A percentile compares a stretch with the other conserved stretches of the same genome.
phyloP scores from a whole-genome alignment of 495 filamentous ascomycete species.

The Penicillium coffeae region DNA sequence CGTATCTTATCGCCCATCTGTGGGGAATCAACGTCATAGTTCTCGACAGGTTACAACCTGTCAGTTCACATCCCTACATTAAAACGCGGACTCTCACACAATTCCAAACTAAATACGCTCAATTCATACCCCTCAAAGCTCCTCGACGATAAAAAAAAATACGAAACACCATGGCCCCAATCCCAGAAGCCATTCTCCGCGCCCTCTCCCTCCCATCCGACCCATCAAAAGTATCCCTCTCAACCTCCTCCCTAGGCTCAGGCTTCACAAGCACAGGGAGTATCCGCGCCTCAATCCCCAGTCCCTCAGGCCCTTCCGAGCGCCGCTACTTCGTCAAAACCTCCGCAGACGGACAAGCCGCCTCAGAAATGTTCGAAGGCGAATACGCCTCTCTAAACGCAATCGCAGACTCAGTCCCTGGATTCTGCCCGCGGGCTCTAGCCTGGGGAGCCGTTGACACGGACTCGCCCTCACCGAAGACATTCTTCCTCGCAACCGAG shows the following conservation, averaged over 20 bases:
- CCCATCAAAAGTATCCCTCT: slow-evolving; percentile 48
- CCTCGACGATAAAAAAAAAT: neutral
- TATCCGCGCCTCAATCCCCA: slow-evolving; percentile 50
- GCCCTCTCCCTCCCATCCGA: slow-evolving; percentile 59
- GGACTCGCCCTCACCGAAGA: slow-evolving; percentile 28
- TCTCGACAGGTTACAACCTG: neutral
- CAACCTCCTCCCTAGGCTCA: slow-evolving; percentile 61
- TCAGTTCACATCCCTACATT: slow-evolving; percentile 1
- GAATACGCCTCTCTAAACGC: slow-evolving; percentile 83
- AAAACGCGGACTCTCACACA: too few relatives aligned
- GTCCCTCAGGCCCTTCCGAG: slow-evolving; percentile 41
- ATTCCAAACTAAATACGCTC: too few relatives aligned
- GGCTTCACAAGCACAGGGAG: slow-evolving; percentile 73
- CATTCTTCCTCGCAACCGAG: slow-evolving; percentile 73
- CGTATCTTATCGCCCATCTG: neutral
- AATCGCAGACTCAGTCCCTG: slow-evolving; percentile 65
- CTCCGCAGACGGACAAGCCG: slow-evolving; percentile 52
- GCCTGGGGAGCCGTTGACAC: slow-evolving; percentile 61
- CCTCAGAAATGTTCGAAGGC: slow-evolving; percentile 77
- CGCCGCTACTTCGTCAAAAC: slow-evolving; percentile 80
- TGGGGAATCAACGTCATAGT: slow-evolving; percentile 22
- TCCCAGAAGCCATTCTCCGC: slow-evolving; percentile 57
- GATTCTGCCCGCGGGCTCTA: slow-evolving; percentile 68
- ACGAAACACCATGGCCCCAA: slow-evolving; percentile 18
- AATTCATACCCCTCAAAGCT: neutral